These are phyloP conservation scores for Chaetomium fimeti DNA, from an alignment of 495 filamentous ascomycete genomes.

Conservation along the genomic window DNA sequence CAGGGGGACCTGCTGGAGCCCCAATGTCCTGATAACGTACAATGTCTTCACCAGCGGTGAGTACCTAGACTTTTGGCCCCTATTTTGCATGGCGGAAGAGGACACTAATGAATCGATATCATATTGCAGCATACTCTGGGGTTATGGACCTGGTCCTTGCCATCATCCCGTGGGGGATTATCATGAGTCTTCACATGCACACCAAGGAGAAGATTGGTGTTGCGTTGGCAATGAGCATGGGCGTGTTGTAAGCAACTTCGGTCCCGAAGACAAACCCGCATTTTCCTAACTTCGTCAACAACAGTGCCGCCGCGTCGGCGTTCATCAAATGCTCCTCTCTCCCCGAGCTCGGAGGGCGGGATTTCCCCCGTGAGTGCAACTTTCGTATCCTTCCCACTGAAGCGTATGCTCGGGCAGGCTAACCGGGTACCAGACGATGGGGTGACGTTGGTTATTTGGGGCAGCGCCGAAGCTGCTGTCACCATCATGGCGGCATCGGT, in stretches of 20 bases:
- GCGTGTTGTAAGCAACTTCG: not conserved
- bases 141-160: not conserved
- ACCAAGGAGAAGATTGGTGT: slow-evolving; percentile 6
- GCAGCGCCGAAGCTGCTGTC: slow-evolving; percentile 35
- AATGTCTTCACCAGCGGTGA: slow-evolving; percentile 2
- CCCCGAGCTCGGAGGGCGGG: slow-evolving; percentile 26
- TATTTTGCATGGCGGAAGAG: not conserved
- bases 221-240: slow-evolving; percentile 4
- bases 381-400: not conserved
- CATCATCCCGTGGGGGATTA: not conserved
- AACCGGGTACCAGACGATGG: slow-evolving; percentile 3
- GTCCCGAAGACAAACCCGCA: not conserved
- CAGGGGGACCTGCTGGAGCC: slow-evolving; percentile 1
- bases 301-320: not conserved
- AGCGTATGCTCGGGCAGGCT: not conserved
- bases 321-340: slow-evolving; percentile 34
- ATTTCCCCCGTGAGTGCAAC: slow-evolving; percentile 21
- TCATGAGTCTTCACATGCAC: not conserved
- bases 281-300: not conserved
- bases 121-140: not conserved
- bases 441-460: slow-evolving; percentile 32
- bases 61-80: not conserved
- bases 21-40: slow-evolving; percentile 1
- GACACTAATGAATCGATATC: not conserved
- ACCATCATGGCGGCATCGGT: slow-evolving; percentile 40